Percentiles rank a stretch among this genome's conserved stretches.
Conservation (phyloP, 441 rosid genomes). For the Daphne laureola region DNA sequence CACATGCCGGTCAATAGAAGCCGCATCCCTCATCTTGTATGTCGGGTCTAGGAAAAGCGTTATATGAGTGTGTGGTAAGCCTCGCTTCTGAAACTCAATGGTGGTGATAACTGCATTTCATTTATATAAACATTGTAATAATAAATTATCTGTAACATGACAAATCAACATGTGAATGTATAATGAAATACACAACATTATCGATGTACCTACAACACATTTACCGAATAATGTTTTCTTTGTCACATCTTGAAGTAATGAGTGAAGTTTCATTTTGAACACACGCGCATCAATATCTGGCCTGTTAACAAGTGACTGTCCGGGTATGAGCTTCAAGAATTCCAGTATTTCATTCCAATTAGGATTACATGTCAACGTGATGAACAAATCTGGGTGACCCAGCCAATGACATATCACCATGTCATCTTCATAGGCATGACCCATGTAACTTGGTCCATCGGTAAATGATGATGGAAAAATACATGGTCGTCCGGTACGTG, state of each 20-base stretch:
- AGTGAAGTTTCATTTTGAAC: background rate
- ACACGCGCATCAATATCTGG: background rate
- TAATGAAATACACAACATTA: background rate
- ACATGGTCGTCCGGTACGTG: background rate
- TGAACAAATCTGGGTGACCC: background rate
- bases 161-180: too few species aligned
- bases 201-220: too few species aligned
- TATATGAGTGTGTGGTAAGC: constrained; percentile 17
- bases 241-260: background rate
- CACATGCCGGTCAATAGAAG: background rate
- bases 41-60: background rate
- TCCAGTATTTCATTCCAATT: background rate
- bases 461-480: background rate
- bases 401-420: background rate
- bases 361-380: background rate
- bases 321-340: background rate
- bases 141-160: too few species aligned
- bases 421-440: background rate
- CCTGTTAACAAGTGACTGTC: background rate
- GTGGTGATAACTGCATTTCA: too few species aligned
- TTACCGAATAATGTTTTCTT: background rate
- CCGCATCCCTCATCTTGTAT: background rate
- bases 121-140: too few species aligned
- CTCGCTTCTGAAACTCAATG: constrained; percentile 1
- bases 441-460: background rate